phyloP scores from a whole-genome alignment of 2,329 filamentous ascomycete genomes.

The Cladophialophora carrionii region DNA sequence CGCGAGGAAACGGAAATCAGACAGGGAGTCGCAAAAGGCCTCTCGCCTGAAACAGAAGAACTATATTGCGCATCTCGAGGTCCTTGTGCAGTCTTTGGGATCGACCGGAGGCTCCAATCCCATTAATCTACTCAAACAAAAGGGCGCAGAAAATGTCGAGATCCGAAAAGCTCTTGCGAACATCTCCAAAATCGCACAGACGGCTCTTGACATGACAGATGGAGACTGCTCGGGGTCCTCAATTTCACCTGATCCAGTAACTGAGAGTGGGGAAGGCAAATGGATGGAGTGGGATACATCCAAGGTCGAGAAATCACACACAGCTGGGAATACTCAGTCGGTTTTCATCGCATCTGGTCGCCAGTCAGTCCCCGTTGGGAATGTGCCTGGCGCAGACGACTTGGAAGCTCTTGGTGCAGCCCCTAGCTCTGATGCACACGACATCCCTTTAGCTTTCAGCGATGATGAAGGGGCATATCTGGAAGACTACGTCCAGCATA shows the following conservation, averaged over 20 bases:
- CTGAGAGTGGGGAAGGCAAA: background rate
- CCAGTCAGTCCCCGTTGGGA: background rate
- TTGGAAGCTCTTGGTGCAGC: background rate
- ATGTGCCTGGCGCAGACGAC: background rate
- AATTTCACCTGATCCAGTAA: background rate
- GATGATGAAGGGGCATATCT: background rate
- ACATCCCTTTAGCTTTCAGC: background rate
- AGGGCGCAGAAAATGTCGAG: constrained; percentile 11
- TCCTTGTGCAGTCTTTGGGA: constrained; percentile 7
- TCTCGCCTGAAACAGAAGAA: constrained; percentile 15
- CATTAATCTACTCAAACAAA: constrained; percentile 6
- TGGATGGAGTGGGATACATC: background rate
- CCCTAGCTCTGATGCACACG: background rate
- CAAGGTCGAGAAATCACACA: background rate
- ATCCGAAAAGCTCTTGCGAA: constrained; percentile 6
- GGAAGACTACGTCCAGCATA: background rate
- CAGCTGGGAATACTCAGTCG: background rate
- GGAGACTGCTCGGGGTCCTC: background rate
- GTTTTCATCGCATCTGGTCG: background rate
- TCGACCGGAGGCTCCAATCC: constrained; percentile 1
- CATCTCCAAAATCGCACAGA: constrained; percentile 11
- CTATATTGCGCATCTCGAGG: constrained; percentile 13
- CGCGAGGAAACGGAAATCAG: constrained; percentile 5
- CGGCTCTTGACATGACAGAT: background rate
- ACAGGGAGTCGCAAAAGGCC: constrained; percentile 16